Percentiles rank a stretch among this genome's conserved stretches.
phyloP scores from a whole-genome alignment of 139 green algal genomes.

The Haematococcus sp. region DNA sequence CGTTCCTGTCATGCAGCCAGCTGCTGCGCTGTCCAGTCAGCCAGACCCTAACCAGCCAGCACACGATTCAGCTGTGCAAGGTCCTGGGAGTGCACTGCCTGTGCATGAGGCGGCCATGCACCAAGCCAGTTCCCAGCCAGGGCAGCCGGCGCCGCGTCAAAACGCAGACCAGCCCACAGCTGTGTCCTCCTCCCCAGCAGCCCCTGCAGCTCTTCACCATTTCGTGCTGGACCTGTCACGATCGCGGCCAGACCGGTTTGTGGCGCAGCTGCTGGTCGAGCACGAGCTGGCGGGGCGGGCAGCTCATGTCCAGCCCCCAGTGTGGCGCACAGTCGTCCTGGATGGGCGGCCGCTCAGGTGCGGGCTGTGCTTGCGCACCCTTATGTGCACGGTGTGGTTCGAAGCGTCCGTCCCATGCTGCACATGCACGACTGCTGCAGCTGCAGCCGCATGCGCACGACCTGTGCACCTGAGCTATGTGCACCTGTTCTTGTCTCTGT shows the following conservation, averaged over 20 bases:
- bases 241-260: neutral
- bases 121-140: neutral
- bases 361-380: neutral
- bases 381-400: too few relatives aligned
- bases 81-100: too few relatives aligned
- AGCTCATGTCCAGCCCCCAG: neutral
- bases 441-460: too few relatives aligned
- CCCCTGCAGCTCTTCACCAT: neutral
- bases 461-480: too few relatives aligned
- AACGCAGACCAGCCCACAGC: neutral
- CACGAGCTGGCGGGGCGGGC: slow-evolving; percentile 12
- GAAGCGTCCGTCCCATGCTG: too few relatives aligned
- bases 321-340: neutral
- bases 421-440: too few relatives aligned
- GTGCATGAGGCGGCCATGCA: too few relatives aligned
- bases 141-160: too few relatives aligned
- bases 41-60: too few relatives aligned
- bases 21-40: too few relatives aligned
- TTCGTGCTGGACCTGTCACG: slow-evolving; percentile 12
- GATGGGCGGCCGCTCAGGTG: slow-evolving; percentile 8
- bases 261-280: slow-evolving; percentile 15
- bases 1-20: too few relatives aligned
- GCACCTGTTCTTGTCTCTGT: neutral
- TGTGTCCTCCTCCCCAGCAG: neutral
- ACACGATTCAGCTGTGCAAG: too few relatives aligned